Conservation (phyloP, 2,329 filamentous ascomycete species). For the Hymenoscyphus linearis region DNA sequence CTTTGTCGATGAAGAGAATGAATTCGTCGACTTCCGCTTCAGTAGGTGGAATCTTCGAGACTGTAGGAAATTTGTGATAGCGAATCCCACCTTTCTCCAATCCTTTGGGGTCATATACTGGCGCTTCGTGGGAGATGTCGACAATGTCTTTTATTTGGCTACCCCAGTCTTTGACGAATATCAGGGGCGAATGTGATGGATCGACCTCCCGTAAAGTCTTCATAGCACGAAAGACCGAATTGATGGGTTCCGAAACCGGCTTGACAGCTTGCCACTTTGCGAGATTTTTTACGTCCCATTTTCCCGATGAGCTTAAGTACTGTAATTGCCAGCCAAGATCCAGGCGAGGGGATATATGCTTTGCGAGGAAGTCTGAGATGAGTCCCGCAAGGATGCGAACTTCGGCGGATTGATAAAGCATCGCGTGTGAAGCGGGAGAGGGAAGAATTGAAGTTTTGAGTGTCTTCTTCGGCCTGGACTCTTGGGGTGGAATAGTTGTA, state of each 20-base stretch:
- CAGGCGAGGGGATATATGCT: constrained; percentile 70
- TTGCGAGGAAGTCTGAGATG: constrained; percentile 74
- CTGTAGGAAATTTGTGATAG: constrained; percentile 85
- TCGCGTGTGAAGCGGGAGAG: constrained; percentile 72
- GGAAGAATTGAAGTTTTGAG: constrained; percentile 69
- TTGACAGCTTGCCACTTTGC: constrained; percentile 80
- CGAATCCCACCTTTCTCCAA: constrained; percentile 61
- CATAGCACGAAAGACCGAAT: constrained; percentile 76
- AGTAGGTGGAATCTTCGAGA: constrained; percentile 81
- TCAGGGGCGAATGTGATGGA: constrained; percentile 68
- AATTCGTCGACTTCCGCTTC: constrained; percentile 47
- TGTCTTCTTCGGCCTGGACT: constrained; percentile 44
- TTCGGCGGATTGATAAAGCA: constrained; percentile 74
- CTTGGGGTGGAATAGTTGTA: constrained; percentile 42
- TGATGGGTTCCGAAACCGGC: constrained; percentile 75
- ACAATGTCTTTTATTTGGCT: constrained; percentile 68
- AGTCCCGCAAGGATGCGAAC: constrained; percentile 74
- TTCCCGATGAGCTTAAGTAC: constrained; percentile 80
- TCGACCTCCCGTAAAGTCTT: constrained; percentile 92
- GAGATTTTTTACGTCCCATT: constrained; percentile 97
- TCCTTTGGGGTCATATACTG: constrained; percentile 76
- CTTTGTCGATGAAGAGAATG: constrained; percentile 50
- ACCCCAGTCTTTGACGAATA: constrained; percentile 66
- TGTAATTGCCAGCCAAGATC: constrained; percentile 87
- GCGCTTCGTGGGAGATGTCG: constrained; percentile 86